Conservation (phyloP, 176 grass and related monocot species). For the Puya raimondii region DNA sequence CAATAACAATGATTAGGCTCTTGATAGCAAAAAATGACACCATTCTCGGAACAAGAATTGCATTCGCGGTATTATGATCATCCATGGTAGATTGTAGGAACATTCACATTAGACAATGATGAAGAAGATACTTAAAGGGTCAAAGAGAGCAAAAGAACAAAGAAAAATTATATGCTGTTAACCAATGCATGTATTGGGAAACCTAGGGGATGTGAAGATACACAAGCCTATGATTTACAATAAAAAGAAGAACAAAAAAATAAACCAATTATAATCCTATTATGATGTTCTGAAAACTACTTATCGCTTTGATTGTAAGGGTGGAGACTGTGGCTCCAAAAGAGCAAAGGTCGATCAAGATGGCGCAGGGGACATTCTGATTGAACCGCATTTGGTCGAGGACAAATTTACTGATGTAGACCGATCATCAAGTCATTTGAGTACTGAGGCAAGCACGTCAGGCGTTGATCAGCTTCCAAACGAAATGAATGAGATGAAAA, state of each 20-base stretch:
- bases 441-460: constrained; percentile 68
- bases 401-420: constrained; percentile 37
- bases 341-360: constrained; percentile 85
- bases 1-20: too few species aligned
- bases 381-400: constrained; percentile 41
- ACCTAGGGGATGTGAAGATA: too few species aligned
- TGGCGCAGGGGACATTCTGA: constrained; percentile 44
- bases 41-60: too few species aligned
- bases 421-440: constrained; percentile 36
- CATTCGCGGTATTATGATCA: too few species aligned
- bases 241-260: neutral
- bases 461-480: constrained; percentile 71
- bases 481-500: constrained; percentile 84
- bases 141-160: too few species aligned
- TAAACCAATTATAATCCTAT: neutral
- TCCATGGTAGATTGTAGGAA: too few species aligned
- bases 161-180: too few species aligned
- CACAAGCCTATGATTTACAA: neutral
- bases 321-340: constrained; percentile 66
- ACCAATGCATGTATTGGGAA: too few species aligned
- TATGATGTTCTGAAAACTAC: neutral
- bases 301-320: constrained; percentile 33
- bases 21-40: too few species aligned
- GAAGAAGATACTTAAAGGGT: too few species aligned
- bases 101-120: too few species aligned